A percentile compares a stretch with the other conserved stretches of the same genome.
phyloP scores from a whole-genome alignment of 2,329 filamentous ascomycete species.

The Hyphodiscus sp. region DNA sequence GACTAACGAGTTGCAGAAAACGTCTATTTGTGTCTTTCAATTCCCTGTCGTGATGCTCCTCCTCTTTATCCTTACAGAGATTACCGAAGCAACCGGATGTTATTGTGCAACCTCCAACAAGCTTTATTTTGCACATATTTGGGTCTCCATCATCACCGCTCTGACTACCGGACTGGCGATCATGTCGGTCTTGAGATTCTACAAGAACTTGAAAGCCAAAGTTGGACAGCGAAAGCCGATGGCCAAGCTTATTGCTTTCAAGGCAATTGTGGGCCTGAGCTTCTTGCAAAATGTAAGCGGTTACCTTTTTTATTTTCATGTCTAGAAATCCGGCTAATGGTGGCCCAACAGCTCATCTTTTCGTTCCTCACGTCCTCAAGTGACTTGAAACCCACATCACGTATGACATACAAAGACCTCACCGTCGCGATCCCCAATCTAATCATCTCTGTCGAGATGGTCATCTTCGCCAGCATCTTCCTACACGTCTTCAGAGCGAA shows the following conservation, averaged over 20 bases:
- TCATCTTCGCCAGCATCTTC: slow-evolving; percentile 11
- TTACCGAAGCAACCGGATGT: slow-evolving; percentile 26
- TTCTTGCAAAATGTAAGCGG: slow-evolving; percentile 15
- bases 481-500: slow-evolving; percentile 10
- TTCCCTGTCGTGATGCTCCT: slow-evolving; percentile 32
- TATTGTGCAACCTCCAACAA: slow-evolving; percentile 30
- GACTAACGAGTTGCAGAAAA: not conserved
- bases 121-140: slow-evolving; percentile 33
- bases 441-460: slow-evolving; percentile 14
- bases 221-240: slow-evolving; percentile 8
- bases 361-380: slow-evolving; percentile 9
- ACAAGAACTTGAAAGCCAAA: slow-evolving; percentile 7
- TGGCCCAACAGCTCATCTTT: slow-evolving; percentile 8
- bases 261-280: slow-evolving; percentile 14
- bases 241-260: slow-evolving; percentile 14
- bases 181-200: slow-evolving; percentile 11
- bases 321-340: not conserved
- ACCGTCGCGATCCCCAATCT: slow-evolving; percentile 13
- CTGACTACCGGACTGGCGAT: slow-evolving; percentile 12
- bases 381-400: slow-evolving; percentile 9
- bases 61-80: slow-evolving; percentile 25
- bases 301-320: too few relatives aligned
- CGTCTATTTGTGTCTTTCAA: slow-evolving; percentile 33
- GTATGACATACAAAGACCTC: slow-evolving; percentile 14
- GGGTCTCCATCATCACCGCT: slow-evolving; percentile 12